Percentiles rank a stretch among this genome's conserved stretches.
phyloP scores from a whole-genome alignment of 768 basidiomycete genomes.

The Leccinum subtestaceum region DNA sequence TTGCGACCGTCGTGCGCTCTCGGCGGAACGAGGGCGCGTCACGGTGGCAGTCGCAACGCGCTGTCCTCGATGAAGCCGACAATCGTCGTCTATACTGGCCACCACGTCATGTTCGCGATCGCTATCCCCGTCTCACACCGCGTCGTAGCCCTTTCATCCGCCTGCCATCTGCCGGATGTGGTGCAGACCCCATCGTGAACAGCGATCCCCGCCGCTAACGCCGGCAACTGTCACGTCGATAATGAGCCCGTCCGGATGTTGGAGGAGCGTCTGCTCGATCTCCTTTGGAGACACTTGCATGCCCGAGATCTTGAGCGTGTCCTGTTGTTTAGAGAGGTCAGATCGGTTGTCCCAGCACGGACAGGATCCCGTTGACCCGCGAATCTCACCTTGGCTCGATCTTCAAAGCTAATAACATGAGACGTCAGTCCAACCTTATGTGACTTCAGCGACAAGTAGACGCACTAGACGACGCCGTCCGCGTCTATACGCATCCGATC shows the following conservation, averaged over 20 bases:
- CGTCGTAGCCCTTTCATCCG: slow-evolving; percentile 54
- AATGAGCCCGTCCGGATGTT: slow-evolving; percentile 61
- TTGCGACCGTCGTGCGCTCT: too few species aligned
- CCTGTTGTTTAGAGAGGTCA: slow-evolving; percentile 37
- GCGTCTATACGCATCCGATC: slow-evolving; percentile 63
- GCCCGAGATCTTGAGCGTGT: slow-evolving; percentile 78
- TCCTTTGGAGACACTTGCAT: slow-evolving; percentile 78
- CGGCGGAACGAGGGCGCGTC: too few species aligned
- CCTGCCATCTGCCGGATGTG: slow-evolving; percentile 40
- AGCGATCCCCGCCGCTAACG: slow-evolving; percentile 56
- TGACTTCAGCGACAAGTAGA: background rate
- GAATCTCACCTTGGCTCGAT: slow-evolving; percentile 62
- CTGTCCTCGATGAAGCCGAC: too few species aligned
- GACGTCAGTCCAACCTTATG: background rate
- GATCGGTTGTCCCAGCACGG: too few species aligned
- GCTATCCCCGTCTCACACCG: slow-evolving; percentile 26
- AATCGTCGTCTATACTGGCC: slow-evolving; percentile 7
- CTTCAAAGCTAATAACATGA: slow-evolving; percentile 54
- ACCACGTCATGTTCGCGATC: slow-evolving; percentile 9
- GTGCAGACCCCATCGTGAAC: slow-evolving; percentile 62
- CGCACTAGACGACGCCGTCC: slow-evolving; percentile 65
- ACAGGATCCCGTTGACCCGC: background rate
- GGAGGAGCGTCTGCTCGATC: slow-evolving; percentile 64
- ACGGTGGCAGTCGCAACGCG: too few species aligned
- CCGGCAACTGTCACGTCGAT: slow-evolving; percentile 70